Evolutionary conservation across 1,139 yeast genomes (phyloP), one percentile per base, ranked within the genome.

Genomic region (Suhomyces kunorum): DNA sequence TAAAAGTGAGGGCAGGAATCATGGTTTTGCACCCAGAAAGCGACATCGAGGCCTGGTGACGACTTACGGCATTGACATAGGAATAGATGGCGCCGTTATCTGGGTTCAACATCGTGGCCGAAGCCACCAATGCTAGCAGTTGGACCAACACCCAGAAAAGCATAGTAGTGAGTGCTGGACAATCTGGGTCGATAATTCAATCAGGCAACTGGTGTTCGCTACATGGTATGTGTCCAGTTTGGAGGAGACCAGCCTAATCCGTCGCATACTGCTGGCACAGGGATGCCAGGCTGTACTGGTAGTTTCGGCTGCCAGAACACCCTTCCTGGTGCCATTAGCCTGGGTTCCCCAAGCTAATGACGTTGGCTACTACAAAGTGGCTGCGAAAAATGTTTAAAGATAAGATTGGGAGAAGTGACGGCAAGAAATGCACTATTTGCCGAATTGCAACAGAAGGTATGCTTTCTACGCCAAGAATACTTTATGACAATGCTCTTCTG

Each of bases 1-100:
- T 58, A 40, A 64, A 56, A 15, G 65, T 54, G 61, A 47, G 1
- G 51, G 47, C 13, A 66, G 69, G 34, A 56, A 43, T 38, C 50
- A 51, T 17, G 44, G 37, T 37, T 12, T 34, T 35, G 20, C 38
- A 20, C 20, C 35, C 36, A 5, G 34, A 17, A 8, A 47, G 30
- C n/a, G 40, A 32, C n/a, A 47, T 25, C 6, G 45, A 22, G 8
- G 47, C 46, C 3, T 28, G 32, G 5, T 22, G 31, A 12, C 28
- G n/a, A 5, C 36, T 38, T 8, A 19, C 25, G 3, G 39, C 36
- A n/a, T 28, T 30, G 25, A 48, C 36, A 26, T 40, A 46, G 28
- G 28, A 24, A 35, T 28, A 32, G 2, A 31, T 27, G 2, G 34
- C 34, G 4, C 34, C 27, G 9, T 22, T 19, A 14, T 31, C 14